These are phyloP conservation scores for Yarrowia galli DNA, from an alignment of 1,139 yeast genomes.

Conservation along the genomic window DNA sequence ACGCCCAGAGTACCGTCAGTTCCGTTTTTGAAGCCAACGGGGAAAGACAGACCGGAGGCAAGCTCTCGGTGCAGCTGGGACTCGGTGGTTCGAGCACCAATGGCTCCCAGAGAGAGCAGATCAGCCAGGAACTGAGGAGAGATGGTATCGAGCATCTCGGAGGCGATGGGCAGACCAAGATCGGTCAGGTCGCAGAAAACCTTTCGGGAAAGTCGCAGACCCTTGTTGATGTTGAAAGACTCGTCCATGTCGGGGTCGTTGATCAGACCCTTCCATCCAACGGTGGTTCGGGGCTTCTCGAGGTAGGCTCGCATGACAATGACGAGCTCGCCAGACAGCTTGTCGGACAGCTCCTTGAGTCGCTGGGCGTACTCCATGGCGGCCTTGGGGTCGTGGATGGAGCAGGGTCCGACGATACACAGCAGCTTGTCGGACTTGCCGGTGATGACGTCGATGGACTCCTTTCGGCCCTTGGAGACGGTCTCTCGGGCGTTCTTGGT, in stretches of 20 bases:
- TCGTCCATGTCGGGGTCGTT: slow-evolving; percentile 96
- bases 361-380: slow-evolving; percentile 87
- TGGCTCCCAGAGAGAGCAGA: slow-evolving; percentile 91
- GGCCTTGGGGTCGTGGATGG: slow-evolving; percentile 88
- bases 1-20: slow-evolving; percentile 95
- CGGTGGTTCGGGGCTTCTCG: slow-evolving; percentile 98
- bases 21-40: slow-evolving; percentile 97
- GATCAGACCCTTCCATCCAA: slow-evolving; percentile 98
- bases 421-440: slow-evolving; percentile 82
- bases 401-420: slow-evolving; percentile 93
- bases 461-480: slow-evolving; percentile 79
- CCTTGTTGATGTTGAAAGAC: slow-evolving; percentile 93
- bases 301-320: slow-evolving; percentile 96
- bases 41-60: slow-evolving; percentile 96
- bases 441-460: slow-evolving; percentile 71
- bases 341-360: slow-evolving; percentile 69
- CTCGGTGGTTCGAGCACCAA: slow-evolving; percentile 99
- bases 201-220: slow-evolving; percentile 84
- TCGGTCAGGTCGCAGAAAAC: slow-evolving; percentile 84
- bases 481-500: slow-evolving; percentile 65
- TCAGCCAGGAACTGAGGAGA: slow-evolving; percentile 98
- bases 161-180: slow-evolving; percentile 81
- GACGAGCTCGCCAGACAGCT: slow-evolving; percentile 75
- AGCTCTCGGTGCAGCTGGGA: slow-evolving; percentile 97
- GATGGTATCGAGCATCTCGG: slow-evolving; percentile 97